Conservation (phyloP, 2,329 filamentous ascomycete species). For the Herpomyces periplanetae region DNA sequence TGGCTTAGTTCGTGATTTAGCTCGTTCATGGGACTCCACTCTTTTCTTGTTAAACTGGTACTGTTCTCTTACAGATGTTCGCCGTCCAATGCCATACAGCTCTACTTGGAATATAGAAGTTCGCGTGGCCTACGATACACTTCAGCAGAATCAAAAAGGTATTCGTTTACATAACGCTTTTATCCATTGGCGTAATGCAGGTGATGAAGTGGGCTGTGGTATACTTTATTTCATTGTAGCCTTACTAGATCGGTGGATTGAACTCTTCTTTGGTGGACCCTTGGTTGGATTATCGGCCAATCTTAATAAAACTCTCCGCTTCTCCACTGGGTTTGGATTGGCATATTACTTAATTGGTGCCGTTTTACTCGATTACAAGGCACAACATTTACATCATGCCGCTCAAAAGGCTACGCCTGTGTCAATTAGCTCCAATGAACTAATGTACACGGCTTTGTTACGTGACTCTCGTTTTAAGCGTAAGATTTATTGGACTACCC, state of each 20-base stretch:
- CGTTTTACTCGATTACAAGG: constrained; percentile 15
- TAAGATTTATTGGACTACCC: constrained; percentile 12
- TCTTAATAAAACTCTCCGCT: constrained; percentile 8
- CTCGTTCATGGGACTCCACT: constrained; percentile 13
- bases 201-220: constrained; percentile 14
- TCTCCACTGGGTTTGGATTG: constrained; percentile 15
- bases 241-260: constrained; percentile 15
- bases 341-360: constrained; percentile 17
- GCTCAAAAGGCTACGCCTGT: constrained; percentile 9
- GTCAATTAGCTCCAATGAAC: constrained; percentile 8
- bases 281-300: constrained; percentile 8
- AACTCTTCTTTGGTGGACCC: constrained; percentile 10
- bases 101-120: constrained; percentile 18
- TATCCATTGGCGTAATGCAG: constrained; percentile 17
- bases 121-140: constrained; percentile 14
- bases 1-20: constrained; percentile 12
- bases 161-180: constrained; percentile 16
- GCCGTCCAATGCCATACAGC: constrained; percentile 14
- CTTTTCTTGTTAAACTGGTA: constrained; percentile 16
- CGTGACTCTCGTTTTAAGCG: constrained; percentile 11
- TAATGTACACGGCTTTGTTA: constrained; percentile 10
- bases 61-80: constrained; percentile 11
- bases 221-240: constrained; percentile 15
- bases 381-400: constrained; percentile 11
- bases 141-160: constrained; percentile 14